Conservation (phyloP, 1,139 yeast species). For the Yamadazyma oceani region DNA sequence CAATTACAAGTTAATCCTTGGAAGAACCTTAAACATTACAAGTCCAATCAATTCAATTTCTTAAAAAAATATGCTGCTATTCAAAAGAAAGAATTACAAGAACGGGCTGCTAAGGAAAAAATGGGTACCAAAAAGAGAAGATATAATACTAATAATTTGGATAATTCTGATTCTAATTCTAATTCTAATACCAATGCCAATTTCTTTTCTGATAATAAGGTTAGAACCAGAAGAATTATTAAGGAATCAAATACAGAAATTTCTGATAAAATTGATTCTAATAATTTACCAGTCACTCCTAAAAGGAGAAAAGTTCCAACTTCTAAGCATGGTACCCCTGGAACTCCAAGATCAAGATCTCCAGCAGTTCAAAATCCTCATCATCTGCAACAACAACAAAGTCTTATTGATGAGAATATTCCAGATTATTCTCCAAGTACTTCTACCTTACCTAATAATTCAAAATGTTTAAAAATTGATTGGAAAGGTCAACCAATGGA, state of each 20-base stretch:
- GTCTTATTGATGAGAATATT: slow-evolving; percentile 54
- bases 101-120: slow-evolving; percentile 11
- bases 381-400: slow-evolving; percentile 30
- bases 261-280: slow-evolving; percentile 12
- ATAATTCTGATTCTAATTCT: slow-evolving; percentile 23
- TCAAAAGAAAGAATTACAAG: slow-evolving; percentile 21
- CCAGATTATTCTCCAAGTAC: slow-evolving; percentile 80
- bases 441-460: slow-evolving; percentile 56
- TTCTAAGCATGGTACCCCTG: slow-evolving; percentile 20
- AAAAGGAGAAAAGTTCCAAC: slow-evolving; percentile 40
- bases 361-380: slow-evolving; percentile 19
- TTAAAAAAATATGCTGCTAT: slow-evolving; percentile 47
- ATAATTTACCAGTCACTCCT: slow-evolving; percentile 21
- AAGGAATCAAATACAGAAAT: slow-evolving; percentile 15
- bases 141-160: slow-evolving; percentile 28
- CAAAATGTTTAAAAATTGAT: slow-evolving; percentile 78
- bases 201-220: slow-evolving; percentile 46
- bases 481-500: slow-evolving; percentile 99
- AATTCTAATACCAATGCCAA: slow-evolving; percentile 30
- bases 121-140: slow-evolving; percentile 22
- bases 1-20: slow-evolving; percentile 55
- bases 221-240: slow-evolving; percentile 52
- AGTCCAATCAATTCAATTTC: slow-evolving; percentile 48
- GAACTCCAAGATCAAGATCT: not conserved
- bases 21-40: slow-evolving; percentile 44